Conservation (phyloP, 1,284 basidiomycete genomes). For the Pterula multifida region DNA sequence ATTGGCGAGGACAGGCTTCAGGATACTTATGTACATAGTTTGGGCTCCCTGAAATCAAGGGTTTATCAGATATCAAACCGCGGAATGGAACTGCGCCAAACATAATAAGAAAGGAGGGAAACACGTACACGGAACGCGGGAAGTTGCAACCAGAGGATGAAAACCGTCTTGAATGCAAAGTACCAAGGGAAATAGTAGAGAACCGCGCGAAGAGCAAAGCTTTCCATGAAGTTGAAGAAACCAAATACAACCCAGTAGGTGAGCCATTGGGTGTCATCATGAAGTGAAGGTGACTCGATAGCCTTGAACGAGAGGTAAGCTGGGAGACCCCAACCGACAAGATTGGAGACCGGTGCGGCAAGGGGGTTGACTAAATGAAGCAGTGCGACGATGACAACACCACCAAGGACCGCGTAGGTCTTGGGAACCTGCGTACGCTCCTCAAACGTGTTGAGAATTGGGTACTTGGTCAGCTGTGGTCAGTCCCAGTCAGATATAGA, state of each 20-base stretch:
- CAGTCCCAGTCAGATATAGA: too few relatives aligned
- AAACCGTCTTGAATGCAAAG: constrained; percentile 80
- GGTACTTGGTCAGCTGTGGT: constrained; percentile 81
- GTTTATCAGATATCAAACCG: constrained; percentile 4
- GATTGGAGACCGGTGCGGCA: constrained; percentile 72
- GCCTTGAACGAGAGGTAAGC: constrained; percentile 83
- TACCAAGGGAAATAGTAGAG: constrained; percentile 85
- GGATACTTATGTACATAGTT: constrained; percentile 48
- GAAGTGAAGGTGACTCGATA: constrained; percentile 58
- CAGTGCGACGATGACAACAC: constrained; percentile 48
- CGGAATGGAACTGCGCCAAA: constrained; percentile 8
- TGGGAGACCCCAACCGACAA: constrained; percentile 76
- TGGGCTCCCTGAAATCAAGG: constrained; percentile 52
- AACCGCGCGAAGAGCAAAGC: constrained; percentile 58
- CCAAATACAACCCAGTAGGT: constrained; percentile 85
- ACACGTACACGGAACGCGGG: constrained; percentile 66
- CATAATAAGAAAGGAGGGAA: constrained; percentile 4
- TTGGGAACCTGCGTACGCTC: constrained; percentile 88
- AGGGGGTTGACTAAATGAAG: constrained; percentile 77
- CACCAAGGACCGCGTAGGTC: constrained; percentile 79
- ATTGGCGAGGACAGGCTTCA: constrained; percentile 61
- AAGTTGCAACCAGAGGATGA: constrained; percentile 81
- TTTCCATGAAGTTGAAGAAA: constrained; percentile 78
- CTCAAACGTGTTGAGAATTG: constrained; percentile 75
- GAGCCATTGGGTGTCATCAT: constrained; percentile 81